phyloP scores from a whole-genome alignment of 306 rosid genomes.

The Oemleria cerasiformis region DNA sequence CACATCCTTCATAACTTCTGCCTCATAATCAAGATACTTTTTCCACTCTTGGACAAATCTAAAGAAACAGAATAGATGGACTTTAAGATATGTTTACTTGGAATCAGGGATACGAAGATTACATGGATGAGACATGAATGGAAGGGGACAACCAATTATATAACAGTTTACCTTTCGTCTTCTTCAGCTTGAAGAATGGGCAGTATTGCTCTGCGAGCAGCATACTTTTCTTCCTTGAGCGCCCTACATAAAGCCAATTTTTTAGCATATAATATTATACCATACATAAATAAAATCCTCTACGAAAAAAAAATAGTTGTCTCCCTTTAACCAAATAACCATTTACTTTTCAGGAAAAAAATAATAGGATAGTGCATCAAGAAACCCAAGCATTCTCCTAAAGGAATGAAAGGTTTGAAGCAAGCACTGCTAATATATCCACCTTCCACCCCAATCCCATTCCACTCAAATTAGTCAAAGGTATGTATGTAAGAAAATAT shows the following conservation, averaged over 20 bases:
- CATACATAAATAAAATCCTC: conserved; percentile 11
- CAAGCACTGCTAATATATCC: neutral
- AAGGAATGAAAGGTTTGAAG: neutral
- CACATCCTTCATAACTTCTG: conserved; percentile 97
- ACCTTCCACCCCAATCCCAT: neutral
- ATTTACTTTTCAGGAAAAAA: neutral
- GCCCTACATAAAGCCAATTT: conserved; percentile 49
- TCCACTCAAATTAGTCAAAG: neutral
- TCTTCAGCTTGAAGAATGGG: conserved; percentile 98
- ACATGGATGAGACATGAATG: neutral
- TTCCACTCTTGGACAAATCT: conserved; percentile 98
- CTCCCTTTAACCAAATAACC: neutral
- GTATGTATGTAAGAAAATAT: neutral
- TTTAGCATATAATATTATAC: neutral
- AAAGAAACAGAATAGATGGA: conserved; percentile 17
- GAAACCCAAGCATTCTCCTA: neutral
- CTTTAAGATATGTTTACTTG: neutral
- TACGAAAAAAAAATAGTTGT: neutral
- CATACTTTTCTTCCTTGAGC: conserved; percentile 85
- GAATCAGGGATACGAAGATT: neutral
- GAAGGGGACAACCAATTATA: conserved; percentile 11
- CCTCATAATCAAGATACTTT: conserved; percentile 92
- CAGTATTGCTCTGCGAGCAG: conserved; percentile 86
- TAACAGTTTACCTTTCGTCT: conserved; percentile 72
- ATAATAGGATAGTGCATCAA: neutral